These are phyloP conservation scores for Trichophyton mentagrophytes DNA, from an alignment of 2,329 filamentous ascomycete species.

Conservation along the genomic window DNA sequence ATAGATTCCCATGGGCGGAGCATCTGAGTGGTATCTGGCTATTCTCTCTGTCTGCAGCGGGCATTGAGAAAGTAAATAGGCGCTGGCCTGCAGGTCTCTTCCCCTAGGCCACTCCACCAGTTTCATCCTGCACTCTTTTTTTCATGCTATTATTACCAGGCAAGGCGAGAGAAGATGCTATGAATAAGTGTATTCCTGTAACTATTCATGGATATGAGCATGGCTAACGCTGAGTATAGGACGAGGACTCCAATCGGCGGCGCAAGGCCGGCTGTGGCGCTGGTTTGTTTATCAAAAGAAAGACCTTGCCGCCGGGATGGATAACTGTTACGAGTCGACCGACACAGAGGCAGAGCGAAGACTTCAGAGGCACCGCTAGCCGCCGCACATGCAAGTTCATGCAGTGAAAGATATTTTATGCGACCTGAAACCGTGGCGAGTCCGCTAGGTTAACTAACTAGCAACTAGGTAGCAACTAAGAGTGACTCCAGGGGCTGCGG, in stretches of 20 bases:
- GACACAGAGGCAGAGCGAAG: neutral
- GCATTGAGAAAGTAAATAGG: conserved; percentile 1
- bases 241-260: neutral
- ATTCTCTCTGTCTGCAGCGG: neutral
- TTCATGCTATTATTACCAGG: neutral
- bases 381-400: neutral
- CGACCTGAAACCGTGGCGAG: neutral
- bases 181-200: neutral
- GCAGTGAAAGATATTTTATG: neutral
- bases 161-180: neutral
- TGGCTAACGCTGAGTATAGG: neutral
- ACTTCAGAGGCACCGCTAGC: neutral
- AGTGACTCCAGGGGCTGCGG: neutral
- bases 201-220: neutral
- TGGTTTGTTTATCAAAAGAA: neutral
- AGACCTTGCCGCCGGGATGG: neutral
- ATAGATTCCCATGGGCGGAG: neutral
- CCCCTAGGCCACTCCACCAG: neutral
- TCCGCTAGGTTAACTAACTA: neutral
- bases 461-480: no score
- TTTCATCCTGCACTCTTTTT: neutral
- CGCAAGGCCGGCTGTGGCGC: neutral
- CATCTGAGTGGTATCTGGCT: neutral
- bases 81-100: neutral
- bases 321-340: no score